Base-by-base conservation (phyloP, 192 early-diverging fungal species). In the Umbelopsis ramanniana region DNA sequence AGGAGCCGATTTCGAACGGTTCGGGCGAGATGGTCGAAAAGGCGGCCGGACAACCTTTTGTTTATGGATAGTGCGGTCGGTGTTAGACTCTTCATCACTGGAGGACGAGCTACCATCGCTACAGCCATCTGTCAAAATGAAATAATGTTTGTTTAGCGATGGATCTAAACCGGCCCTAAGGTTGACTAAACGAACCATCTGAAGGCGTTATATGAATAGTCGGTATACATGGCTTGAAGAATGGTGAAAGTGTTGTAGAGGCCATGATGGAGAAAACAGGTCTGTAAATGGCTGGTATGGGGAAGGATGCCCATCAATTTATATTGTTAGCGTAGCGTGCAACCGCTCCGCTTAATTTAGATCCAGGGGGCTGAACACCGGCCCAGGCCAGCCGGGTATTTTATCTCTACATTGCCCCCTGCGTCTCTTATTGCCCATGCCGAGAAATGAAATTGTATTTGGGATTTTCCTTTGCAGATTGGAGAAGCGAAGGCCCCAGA, bases 181-280 rank as follows among this genome's bases (percentile, higher is more conserved):
- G 19, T 21, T 15, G 48, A 50, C 19, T 50, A n/a, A 2, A 50
- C 48, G 5, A 15, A 50, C 48, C 48, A n/a, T 17, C 15, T 17
- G 57, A 29, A 35, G 57, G 57, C 1, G 57, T 63, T 19, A 63
- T 63, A 14, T 63, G 57, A 11, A 63, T 63, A 11, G 35, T 37
- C 2, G 57, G 57, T 63, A 63, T 63, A 63, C 57, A 15, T 19
- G 24, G 5, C 0, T 22, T 10, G 15, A 2, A 26, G 12, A 17
- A 17, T 37, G 14, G 23, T 37, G 57, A 14, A 4, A 54, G 0
- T 60, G 26, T 35, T 7, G 26, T 37, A 63, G 57, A 37, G 26
- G 11, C 1, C 11, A 37, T 63, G 6, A 1, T 11, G 1, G 6
- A 11, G 40, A 43, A 40, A 40, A 40, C 4, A 40, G 38, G 11